Evolutionary conservation across 163 green algal species (phyloP).

Genomic region (Prototheca stagnorum): DNA sequence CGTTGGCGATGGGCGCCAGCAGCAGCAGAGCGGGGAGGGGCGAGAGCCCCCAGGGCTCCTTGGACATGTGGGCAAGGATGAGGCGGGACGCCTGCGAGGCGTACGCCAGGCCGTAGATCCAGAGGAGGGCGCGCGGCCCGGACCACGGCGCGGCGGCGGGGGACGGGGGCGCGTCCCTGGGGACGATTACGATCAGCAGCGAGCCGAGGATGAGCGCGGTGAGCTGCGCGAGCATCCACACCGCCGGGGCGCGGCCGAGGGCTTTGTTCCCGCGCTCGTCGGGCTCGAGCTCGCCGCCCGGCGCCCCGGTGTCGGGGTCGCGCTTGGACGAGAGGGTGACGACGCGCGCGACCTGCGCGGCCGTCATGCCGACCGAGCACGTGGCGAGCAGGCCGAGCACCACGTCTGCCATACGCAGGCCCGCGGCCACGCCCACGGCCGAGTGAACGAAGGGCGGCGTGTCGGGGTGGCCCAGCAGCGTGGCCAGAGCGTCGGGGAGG

Average conservation of each 20-base stretch:
- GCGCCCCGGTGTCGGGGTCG: not conserved
- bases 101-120: conserved; percentile 46
- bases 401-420: too few species aligned
- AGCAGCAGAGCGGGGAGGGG: conserved; percentile 16
- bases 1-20: conserved; percentile 15
- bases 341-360: conserved; percentile 7
- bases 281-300: not conserved
- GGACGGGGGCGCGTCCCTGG: too few species aligned
- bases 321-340: not conserved
- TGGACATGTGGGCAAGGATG: conserved; percentile 76
- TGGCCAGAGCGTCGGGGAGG: not conserved
- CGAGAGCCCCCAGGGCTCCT: conserved; percentile 52
- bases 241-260: conserved; percentile 14
- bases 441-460: conserved; percentile 5
- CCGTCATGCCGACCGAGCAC: too few species aligned
- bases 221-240: conserved; percentile 13
- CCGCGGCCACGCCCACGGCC: too few species aligned
- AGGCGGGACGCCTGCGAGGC: conserved; percentile 47
- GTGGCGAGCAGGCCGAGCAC: conserved; percentile 6
- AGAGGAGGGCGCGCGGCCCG: conserved; percentile 11
- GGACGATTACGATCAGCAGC: too few species aligned
- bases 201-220: conserved; percentile 2
- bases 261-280: conserved; percentile 17
- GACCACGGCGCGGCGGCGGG: too few species aligned
- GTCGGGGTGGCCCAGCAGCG: not conserved